A percentile compares a stretch with the other conserved stretches of the same genome.
phyloP scores from a whole-genome alignment of 805 yeast genomes.

The Lachancea thermotolerans region DNA sequence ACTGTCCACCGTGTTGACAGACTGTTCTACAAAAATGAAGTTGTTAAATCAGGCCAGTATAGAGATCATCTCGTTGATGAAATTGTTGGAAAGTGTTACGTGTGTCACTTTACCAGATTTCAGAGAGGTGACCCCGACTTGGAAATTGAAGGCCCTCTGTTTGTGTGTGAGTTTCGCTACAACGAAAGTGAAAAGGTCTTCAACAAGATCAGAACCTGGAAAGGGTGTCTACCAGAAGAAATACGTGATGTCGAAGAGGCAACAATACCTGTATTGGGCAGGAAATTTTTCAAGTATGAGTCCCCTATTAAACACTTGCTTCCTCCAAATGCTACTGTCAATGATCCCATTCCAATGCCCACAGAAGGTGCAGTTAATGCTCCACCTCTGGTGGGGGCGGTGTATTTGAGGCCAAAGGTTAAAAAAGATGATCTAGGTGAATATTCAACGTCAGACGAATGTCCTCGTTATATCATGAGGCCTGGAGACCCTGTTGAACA shows the following conservation, averaged over 20 bases:
- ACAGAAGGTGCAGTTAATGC: conserved; percentile 75
- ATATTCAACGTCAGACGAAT: conserved; percentile 45
- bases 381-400: conserved; percentile 93
- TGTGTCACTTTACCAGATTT: conserved; percentile 87
- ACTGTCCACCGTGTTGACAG: conserved; percentile 91
- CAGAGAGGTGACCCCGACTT: conserved; percentile 90
- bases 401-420: conserved; percentile 68
- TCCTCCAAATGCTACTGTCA: conserved; percentile 63
- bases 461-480: conserved; percentile 39
- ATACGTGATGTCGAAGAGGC: conserved; percentile 80
- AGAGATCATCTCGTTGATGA: conserved; percentile 88
- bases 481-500: conserved; percentile 37
- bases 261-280: conserved; percentile 60
- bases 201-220: conserved; percentile 96
- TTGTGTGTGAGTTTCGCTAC: conserved; percentile 91
- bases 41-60: conserved; percentile 93
- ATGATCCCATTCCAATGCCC: conserved; percentile 78
- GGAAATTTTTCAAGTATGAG: conserved; percentile 64
- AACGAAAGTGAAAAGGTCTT: conserved; percentile 85
- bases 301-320: conserved; percentile 79
- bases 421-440: conserved; percentile 81
- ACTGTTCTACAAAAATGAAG: conserved; percentile 87
- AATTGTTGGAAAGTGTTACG: conserved; percentile 88
- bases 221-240: conserved; percentile 96
- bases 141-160: conserved; percentile 74